Evolutionary conservation across 202 grass and related monocot species (phyloP).

Genomic region (Saccharum hybrid): DNA sequence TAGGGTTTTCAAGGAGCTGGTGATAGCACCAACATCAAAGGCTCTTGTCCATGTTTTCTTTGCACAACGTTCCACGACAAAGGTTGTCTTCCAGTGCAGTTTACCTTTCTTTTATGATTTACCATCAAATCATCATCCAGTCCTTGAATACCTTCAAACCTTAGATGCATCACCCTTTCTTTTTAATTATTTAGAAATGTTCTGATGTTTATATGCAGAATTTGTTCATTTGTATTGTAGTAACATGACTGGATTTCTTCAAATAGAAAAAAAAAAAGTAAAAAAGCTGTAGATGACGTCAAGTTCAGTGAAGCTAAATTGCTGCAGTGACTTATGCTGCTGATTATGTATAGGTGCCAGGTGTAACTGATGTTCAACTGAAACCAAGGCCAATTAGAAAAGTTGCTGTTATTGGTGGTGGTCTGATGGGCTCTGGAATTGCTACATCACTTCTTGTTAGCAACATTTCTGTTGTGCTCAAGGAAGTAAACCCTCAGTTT

Average conservation of each 20-base stretch:
- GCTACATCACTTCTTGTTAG: constrained; percentile 86
- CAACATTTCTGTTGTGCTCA: constrained; percentile 83
- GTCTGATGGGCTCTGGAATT: constrained; percentile 99
- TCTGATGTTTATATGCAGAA: constrained; percentile 13
- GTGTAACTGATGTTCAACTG: constrained; percentile 87
- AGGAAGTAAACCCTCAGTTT: constrained; percentile 89
- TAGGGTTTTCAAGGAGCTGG: constrained; percentile 88
- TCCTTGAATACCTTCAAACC: constrained; percentile 9
- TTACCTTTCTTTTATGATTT: constrained; percentile 41
- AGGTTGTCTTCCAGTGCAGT: constrained; percentile 57
- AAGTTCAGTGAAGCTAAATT: constrained; percentile 21
- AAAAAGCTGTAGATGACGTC: constrained; percentile 10
- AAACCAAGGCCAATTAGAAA: constrained; percentile 91
- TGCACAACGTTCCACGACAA: constrained; percentile 86
- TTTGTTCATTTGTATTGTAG: neutral
- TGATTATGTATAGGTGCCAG: constrained; percentile 76
- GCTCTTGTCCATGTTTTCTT: constrained; percentile 95
- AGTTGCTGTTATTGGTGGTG: constrained; percentile 96
- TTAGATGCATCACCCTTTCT: neutral
- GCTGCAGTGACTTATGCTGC: constrained; percentile 27
- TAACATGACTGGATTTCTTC: constrained; percentile 16
- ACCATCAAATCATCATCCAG: neutral
- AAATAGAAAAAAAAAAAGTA: neutral
- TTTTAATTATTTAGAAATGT: constrained; percentile 26
- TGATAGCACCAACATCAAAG: constrained; percentile 78